Evolutionary conservation across 805 yeast species (phyloP), one percentile per base, ranked within the genome.

Genomic region (Ascoidea asiatica): DNA sequence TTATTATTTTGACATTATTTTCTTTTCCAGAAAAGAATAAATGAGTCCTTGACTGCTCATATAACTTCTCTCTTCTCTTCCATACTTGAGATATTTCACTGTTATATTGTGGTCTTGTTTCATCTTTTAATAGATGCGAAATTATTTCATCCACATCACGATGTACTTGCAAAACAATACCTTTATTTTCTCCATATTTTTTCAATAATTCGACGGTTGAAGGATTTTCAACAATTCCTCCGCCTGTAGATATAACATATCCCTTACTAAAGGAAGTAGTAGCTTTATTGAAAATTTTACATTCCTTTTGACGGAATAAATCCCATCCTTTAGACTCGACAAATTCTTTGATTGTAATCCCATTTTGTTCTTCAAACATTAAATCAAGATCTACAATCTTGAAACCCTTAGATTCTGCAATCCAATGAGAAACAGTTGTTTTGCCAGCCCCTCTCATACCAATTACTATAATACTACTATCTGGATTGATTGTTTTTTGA

Each of bases 371-470:
- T 54, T 84, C 95, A 48, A 90, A 73, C 21, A 72, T 69, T 11
- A 69, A 66, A 59, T 92, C 99, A 47, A 90, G 63, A 56, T 92
- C 99, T 37, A 85, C 57, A 44, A 81, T 71, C 39, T 63, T 59
- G 63, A 79, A 80, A 19, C 85, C 89, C 46, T 86, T 64, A 33
- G 73, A 69, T 22, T 72, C 62, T 6, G 95, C 80, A 52, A 84
- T 76, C 81, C 95, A 82, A 49, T 75, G 70, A 38, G 95, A 80
- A 54, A 88, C 70, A 1, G 95, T 81, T 3, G 95, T 76, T 63
- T 92, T 92, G 19, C 98, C 98, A 19, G 96, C 95, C 18, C 96
- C 98, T 60, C 98, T 76, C 98, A 92, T 92, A 39, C 98, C 98
- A 58, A 92, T 82, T 37, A 90, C 73, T 41, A 88, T 73, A 45